These are phyloP conservation scores for Starmerella potacharoeniae DNA, from an alignment of 805 yeast species.

Conservation along the genomic window DNA sequence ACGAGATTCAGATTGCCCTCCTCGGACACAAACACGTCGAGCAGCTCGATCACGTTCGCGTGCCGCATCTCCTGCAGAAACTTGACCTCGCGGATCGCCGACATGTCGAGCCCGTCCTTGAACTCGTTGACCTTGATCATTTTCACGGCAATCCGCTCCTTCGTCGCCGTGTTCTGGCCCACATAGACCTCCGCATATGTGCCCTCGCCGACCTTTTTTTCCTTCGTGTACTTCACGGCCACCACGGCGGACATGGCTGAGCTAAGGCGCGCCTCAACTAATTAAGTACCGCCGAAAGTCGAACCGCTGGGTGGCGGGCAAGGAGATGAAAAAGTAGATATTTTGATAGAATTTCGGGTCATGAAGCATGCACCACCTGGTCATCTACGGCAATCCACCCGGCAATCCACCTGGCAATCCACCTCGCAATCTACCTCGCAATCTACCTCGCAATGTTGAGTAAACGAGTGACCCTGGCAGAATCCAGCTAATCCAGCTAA, in stretches of 20 bases:
- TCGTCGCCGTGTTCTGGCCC: conserved; percentile 51
- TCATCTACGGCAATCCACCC: too few species aligned
- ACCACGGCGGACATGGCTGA: conserved; percentile 4
- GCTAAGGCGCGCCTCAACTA: not conserved
- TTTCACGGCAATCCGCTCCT: conserved; percentile 71
- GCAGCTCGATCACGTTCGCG: conserved; percentile 71
- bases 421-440: too few species aligned
- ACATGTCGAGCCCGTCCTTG: conserved; percentile 95
- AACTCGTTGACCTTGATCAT: conserved; percentile 90
- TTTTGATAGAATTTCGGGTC: too few species aligned
- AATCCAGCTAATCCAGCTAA: too few species aligned
- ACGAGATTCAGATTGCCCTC: conserved; percentile 60
- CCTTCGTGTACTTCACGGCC: conserved; percentile 29
- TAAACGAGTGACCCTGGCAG: too few species aligned
- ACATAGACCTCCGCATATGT: conserved; percentile 89
- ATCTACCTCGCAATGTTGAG: too few species aligned
- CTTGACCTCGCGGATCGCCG: conserved; percentile 87
- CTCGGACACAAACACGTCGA: conserved; percentile 70
- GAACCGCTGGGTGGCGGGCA: too few species aligned
- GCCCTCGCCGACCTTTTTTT: conserved; percentile 94
- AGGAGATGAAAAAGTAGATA: too few species aligned
- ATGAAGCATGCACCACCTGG: too few species aligned
- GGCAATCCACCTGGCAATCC: too few species aligned
- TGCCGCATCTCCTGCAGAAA: conserved; percentile 78
- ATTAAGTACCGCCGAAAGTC: too few species aligned